Evolutionary conservation across 2,329 filamentous ascomycete genomes (phyloP).

Genomic region (Pseudopithomyces chartarum): DNA sequence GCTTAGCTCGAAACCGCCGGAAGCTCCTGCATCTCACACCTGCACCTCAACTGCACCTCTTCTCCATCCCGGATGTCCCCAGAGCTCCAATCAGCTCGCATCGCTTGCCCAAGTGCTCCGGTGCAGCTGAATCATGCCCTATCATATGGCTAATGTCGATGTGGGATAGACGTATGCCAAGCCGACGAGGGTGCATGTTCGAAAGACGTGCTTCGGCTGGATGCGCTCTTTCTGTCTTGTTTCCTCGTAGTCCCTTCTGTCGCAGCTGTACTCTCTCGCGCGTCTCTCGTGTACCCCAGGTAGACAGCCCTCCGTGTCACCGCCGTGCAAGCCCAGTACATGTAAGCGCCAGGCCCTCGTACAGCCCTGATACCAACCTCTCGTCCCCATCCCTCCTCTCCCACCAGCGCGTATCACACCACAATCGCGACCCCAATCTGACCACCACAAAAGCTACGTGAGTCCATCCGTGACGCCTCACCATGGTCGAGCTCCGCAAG

Average conservation of each 20-base stretch:
- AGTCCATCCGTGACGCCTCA: conserved; percentile 18
- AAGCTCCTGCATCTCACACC: conserved; percentile 7
- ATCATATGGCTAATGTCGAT: conserved; percentile 45
- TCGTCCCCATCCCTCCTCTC: conserved; percentile 5
- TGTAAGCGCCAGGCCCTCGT: conserved; percentile 21
- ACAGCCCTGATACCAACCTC: conserved; percentile 19
- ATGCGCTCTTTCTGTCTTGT: conserved; percentile 5
- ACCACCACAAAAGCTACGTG: conserved; percentile 30
- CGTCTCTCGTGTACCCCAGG: neutral
- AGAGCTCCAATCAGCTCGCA: conserved; percentile 37
- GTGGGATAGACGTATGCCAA: conserved; percentile 31
- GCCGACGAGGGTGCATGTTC: conserved; percentile 29
- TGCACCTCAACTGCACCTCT: conserved; percentile 14
- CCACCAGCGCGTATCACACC: conserved; percentile 8
- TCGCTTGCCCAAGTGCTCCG: conserved; percentile 26
- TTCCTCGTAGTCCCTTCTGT: neutral
- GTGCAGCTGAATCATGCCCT: conserved; percentile 33
- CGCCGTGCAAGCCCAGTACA: conserved; percentile 10
- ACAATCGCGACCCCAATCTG: conserved; percentile 27
- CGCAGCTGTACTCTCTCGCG: neutral
- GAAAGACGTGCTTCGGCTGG: conserved; percentile 5
- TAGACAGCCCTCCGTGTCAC: neutral
- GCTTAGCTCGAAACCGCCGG: neutral
- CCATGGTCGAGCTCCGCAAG: conserved; percentile 66
- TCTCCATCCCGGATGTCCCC: conserved; percentile 19